Percentiles rank a stretch among this genome's conserved stretches.
Conservation (phyloP, 257 asterid genomes). For the Thymus quinquecostatus region DNA sequence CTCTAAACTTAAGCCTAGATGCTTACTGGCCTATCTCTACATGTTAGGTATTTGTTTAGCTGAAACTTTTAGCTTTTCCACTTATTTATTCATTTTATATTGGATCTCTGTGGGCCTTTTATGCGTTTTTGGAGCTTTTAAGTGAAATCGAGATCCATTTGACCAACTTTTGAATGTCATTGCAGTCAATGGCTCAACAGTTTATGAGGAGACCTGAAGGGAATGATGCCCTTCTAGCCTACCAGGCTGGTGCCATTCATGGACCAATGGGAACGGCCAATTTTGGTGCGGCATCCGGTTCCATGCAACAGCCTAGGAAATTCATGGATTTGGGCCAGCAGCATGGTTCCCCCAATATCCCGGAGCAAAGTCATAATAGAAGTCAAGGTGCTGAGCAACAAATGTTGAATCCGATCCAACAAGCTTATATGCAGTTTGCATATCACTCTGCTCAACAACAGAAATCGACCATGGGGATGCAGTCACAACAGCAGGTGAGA, state of each 20-base stretch:
- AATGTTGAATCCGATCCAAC: constrained; percentile 71
- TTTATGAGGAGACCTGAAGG: constrained; percentile 88
- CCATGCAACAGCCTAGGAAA: constrained; percentile 80
- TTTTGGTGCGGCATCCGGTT: constrained; percentile 65
- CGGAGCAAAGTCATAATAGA: constrained; percentile 75
- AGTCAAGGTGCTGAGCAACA: constrained; percentile 84
- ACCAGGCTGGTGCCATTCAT: constrained; percentile 74
- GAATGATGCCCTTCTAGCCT: constrained; percentile 69
- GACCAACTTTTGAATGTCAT: constrained; percentile 29
- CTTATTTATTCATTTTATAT: background rate
- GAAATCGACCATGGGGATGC: constrained; percentile 69
- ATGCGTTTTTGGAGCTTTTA: constrained; percentile 16
- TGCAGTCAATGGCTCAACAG: constrained; percentile 78
- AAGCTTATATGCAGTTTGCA: constrained; percentile 83
- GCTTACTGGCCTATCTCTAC: constrained; percentile 2
- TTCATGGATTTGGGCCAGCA: constrained; percentile 76
- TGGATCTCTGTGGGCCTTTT: background rate
- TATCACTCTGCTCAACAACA: constrained; percentile 83
- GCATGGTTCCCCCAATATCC: constrained; percentile 63
- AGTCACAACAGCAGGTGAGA: constrained; percentile 77
- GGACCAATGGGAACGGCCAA: constrained; percentile 67
- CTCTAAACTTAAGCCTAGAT: constrained; percentile 13
- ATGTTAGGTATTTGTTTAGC: background rate
- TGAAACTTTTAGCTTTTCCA: background rate
- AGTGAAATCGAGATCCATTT: constrained; percentile 10